Conservation (phyloP, 805 yeast genomes). For the Lipomyces spencermartinsiae region DNA sequence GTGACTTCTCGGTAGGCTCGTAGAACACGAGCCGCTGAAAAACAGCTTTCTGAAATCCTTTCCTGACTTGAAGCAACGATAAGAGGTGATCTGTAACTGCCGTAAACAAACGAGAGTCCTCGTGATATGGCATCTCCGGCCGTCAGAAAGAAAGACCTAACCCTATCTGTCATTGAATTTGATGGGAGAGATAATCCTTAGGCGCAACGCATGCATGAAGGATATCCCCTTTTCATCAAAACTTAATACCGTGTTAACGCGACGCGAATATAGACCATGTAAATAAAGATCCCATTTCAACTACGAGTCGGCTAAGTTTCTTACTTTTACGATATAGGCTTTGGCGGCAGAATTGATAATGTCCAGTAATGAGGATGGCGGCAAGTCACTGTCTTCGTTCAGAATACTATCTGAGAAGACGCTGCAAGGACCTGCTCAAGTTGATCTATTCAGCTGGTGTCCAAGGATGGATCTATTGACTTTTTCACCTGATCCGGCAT, state of each 20-base stretch:
- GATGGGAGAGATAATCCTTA: not conserved
- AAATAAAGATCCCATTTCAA: too few species aligned
- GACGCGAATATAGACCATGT: not conserved
- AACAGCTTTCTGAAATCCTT: not conserved
- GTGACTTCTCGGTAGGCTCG: not conserved
- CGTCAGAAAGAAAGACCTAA: not conserved
- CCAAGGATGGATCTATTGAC: constrained; percentile 38
- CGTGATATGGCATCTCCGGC: not conserved
- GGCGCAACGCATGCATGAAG: not conserved
- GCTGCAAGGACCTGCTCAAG: constrained; percentile 23
- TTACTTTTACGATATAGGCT: not conserved
- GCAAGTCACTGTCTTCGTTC: constrained; percentile 12
- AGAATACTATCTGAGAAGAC: constrained; percentile 24
- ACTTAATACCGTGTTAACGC: too few species aligned
- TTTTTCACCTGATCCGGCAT: constrained; percentile 25
- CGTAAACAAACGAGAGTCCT: not conserved
- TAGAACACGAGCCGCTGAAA: not conserved
- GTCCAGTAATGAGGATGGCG: constrained; percentile 5
- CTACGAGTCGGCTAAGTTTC: not conserved
- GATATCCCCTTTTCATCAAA: not conserved
- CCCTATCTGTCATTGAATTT: not conserved
- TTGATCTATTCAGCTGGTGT: constrained; percentile 34
- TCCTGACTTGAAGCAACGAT: not conserved
- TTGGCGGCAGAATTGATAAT: not conserved
- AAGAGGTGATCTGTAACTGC: not conserved